Conservation (phyloP, 345 rosid species). For the Syzygium aqueum region DNA sequence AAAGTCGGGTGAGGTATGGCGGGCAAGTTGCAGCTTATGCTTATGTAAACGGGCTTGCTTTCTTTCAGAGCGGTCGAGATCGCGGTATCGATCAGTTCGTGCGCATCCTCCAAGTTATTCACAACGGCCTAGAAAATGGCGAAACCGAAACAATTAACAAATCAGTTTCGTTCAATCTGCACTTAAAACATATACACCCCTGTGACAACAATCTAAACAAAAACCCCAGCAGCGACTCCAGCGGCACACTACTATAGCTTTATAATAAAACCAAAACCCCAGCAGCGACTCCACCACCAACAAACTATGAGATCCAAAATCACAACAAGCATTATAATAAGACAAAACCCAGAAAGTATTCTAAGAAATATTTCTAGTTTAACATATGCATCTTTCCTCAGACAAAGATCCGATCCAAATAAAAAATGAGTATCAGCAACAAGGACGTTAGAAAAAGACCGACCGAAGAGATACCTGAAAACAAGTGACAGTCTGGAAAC, state of each 20-base stretch:
- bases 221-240: not conserved
- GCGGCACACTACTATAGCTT: not conserved
- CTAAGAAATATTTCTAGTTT: not conserved
- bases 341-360: not conserved
- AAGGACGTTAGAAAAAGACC: not conserved
- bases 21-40: constrained; percentile 59
- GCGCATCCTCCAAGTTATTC: constrained; percentile 79
- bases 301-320: not conserved
- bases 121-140: constrained; percentile 44
- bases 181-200: not conserved
- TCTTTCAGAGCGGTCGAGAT: constrained; percentile 68
- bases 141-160: not conserved
- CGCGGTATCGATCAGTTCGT: constrained; percentile 65
- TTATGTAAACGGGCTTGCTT: constrained; percentile 82
- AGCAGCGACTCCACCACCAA: no score
- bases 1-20: constrained; percentile 65
- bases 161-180: not conserved
- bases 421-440: not conserved
- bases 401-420: not conserved
- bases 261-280: no score
- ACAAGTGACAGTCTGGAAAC: constrained; percentile 69
- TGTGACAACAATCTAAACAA: not conserved
- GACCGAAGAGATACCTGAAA: constrained; percentile 30
- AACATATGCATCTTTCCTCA: not conserved
- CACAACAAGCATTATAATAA: not conserved